Evolutionary conservation across 306 rosid genomes (phyloP).

Genomic region (Rubus idaeus): DNA sequence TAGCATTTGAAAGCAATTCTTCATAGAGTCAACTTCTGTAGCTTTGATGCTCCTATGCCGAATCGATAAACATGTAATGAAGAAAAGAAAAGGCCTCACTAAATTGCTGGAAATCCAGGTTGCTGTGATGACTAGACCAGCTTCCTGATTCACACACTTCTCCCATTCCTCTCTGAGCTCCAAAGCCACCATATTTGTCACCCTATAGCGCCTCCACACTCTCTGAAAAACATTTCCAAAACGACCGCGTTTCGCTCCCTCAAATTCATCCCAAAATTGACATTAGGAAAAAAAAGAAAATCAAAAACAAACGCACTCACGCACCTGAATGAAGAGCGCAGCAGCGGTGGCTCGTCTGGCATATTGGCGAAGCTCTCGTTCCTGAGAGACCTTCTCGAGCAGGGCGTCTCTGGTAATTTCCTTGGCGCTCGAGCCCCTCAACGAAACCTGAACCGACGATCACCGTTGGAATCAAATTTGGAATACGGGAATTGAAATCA

Average conservation of each 20-base stretch:
- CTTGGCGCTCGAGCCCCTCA: constrained; percentile 94
- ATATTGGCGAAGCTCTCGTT: constrained; percentile 83
- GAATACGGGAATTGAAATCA: background rate
- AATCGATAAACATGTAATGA: constrained; percentile 47
- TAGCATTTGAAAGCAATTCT: constrained; percentile 62
- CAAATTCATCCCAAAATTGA: background rate
- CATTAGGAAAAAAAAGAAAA: background rate
- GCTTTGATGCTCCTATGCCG: constrained; percentile 38
- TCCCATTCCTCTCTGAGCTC: constrained; percentile 86
- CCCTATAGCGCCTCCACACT: constrained; percentile 85
- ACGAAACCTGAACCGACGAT: constrained; percentile 57
- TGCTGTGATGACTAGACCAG: constrained; percentile 41
- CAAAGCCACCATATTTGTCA: constrained; percentile 47
- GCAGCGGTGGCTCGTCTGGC: constrained; percentile 82
- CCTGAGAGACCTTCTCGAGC: constrained; percentile 77
- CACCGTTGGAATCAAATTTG: background rate
- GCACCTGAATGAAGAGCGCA: constrained; percentile 87
- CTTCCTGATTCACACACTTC: constrained; percentile 37
- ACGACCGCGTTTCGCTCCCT: background rate
- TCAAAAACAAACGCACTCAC: background rate
- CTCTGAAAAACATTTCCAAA: constrained; percentile 41
- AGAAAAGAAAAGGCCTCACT: constrained; percentile 87
- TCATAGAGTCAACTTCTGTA: constrained; percentile 48
- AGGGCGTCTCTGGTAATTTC: constrained; percentile 94
- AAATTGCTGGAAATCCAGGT: constrained; percentile 53